These are phyloP conservation scores for Grifola frondosa DNA, from an alignment of 1,284 basidiomycete species.

Conservation along the genomic window DNA sequence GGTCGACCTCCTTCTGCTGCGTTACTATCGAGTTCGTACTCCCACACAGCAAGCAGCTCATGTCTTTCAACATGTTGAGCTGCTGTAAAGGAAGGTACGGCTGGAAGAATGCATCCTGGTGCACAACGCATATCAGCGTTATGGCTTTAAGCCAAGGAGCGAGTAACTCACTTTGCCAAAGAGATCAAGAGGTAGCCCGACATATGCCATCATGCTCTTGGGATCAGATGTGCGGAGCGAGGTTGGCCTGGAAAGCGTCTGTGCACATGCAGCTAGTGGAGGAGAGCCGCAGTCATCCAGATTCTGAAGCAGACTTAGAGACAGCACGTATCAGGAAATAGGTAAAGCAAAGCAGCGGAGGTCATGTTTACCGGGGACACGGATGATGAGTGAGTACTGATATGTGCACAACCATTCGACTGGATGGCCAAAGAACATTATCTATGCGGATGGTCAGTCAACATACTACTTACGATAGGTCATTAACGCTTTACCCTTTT, in stretches of 20 bases:
- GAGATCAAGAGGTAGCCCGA: constrained; percentile 85
- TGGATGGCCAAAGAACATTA: constrained; percentile 95
- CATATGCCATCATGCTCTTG: constrained; percentile 85
- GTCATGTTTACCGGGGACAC: constrained; percentile 64
- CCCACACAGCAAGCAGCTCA: constrained; percentile 83
- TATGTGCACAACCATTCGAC: constrained; percentile 95
- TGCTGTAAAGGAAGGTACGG: constrained; percentile 97
- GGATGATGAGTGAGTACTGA: constrained; percentile 89
- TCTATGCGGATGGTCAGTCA: constrained; percentile 44
- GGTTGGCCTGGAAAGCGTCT: constrained; percentile 65
- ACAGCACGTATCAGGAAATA: too few relatives aligned
- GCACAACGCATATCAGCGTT: not conserved
- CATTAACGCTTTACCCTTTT: constrained; percentile 63
- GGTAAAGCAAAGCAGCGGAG: not conserved
- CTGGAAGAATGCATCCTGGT: constrained; percentile 90
- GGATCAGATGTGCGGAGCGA: constrained; percentile 89
- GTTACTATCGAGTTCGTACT: constrained; percentile 96
- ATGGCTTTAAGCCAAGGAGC: not conserved
- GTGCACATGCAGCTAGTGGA: constrained; percentile 68
- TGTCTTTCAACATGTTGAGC: constrained; percentile 82
- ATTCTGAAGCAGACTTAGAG: constrained; percentile 74
- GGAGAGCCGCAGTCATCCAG: constrained; percentile 93
- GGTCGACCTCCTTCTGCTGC: constrained; percentile 89
- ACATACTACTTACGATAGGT: not conserved
- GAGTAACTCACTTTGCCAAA: constrained; percentile 76